Conservation (phyloP, 371 early-diverging fungal genomes). For the Zopfochytrium polystomum region DNA sequence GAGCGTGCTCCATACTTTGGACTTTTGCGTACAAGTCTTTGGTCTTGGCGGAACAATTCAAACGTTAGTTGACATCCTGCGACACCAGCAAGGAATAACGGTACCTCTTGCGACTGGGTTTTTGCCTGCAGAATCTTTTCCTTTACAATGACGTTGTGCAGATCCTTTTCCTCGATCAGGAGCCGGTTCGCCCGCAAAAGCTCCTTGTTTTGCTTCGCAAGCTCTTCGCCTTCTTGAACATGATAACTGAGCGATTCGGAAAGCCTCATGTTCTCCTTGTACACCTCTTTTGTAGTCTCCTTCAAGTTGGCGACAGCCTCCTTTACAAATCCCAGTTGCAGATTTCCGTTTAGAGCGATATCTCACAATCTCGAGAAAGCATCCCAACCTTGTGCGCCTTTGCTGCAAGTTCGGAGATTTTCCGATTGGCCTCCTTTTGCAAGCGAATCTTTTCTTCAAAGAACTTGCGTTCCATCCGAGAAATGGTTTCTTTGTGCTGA, state of each 20-base stretch:
- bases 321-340: conserved; percentile 7
- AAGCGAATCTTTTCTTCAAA: conserved; percentile 55
- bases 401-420: conserved; percentile 52
- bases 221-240: conserved; percentile 49
- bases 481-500: conserved; percentile 48
- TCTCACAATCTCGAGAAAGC: no score
- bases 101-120: conserved; percentile 46
- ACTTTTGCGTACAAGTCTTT: conserved; percentile 47
- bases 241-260: conserved; percentile 51
- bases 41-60: conserved; percentile 30
- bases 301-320: conserved; percentile 52
- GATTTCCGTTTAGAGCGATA: no score
- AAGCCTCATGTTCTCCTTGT: conserved; percentile 53
- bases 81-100: not conserved
- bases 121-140: conserved; percentile 53
- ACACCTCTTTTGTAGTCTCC: conserved; percentile 54
- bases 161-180: conserved; percentile 48
- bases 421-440: conserved; percentile 52
- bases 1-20: conserved; percentile 48
- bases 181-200: conserved; percentile 32
- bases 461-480: conserved; percentile 50
- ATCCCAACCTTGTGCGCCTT: conserved; percentile 46
- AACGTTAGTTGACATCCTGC: not conserved
- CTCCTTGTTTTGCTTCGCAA: conserved; percentile 38
- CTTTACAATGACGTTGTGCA: conserved; percentile 53